Conservation (phyloP, 1,284 basidiomycete genomes). For the Wallemia ichthyophaga region DNA sequence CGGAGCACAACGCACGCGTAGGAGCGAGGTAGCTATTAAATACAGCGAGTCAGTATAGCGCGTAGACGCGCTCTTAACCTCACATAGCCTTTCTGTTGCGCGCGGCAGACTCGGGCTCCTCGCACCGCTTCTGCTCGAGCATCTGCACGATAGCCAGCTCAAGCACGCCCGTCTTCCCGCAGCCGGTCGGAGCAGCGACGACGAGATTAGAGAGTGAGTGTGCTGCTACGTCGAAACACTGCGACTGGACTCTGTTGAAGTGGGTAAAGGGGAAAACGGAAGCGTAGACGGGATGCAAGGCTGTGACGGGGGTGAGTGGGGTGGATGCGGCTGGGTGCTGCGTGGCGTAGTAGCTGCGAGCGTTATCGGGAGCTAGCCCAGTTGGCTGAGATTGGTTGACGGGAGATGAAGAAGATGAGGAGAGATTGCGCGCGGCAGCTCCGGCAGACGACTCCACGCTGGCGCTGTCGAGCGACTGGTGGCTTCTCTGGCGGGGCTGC, state of each 20-base stretch:
- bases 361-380: no score
- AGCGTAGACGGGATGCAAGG: slow-evolving; percentile 33
- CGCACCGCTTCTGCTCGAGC: slow-evolving; percentile 39
- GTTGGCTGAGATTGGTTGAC: no score
- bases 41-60: no score
- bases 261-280: slow-evolving; percentile 53
- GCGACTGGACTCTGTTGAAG: slow-evolving; percentile 69
- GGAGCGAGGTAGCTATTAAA: slow-evolving; percentile 1
- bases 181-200: slow-evolving; percentile 11
- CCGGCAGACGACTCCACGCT: no score
- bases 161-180: slow-evolving; percentile 31
- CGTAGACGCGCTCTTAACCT: not conserved
- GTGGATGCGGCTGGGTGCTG: not conserved
- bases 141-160: slow-evolving; percentile 63
- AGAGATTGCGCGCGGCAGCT: no score
- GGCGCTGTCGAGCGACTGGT: no score
- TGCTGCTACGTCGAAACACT: slow-evolving; percentile 33
- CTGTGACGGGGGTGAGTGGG: not conserved
- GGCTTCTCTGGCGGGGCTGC: no score
- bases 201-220: slow-evolving; percentile 28
- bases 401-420: no score
- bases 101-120: slow-evolving; percentile 25
- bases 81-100: not conserved
- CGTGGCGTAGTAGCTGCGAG: not conserved
- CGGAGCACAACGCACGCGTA: slow-evolving; percentile 20